Conservation (phyloP, 352 stramenopile genomes). For the Phytophthora uliginosa region DNA sequence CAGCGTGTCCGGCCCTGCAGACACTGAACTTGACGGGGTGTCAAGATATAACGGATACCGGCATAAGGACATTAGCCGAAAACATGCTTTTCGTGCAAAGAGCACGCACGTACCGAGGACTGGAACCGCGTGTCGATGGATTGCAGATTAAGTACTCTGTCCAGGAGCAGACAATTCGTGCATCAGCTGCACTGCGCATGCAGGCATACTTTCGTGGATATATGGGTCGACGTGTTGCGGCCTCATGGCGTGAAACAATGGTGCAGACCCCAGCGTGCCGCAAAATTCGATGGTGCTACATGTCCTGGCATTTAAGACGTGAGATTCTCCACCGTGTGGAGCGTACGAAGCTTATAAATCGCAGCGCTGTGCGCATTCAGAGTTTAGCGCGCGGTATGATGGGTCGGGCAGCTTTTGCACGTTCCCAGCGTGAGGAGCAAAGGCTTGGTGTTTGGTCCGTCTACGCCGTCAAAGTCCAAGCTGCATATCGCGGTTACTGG, state of each 20-base stretch:
- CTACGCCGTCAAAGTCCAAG: constrained; percentile 64
- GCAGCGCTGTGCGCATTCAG: constrained; percentile 66
- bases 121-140: constrained; percentile 65
- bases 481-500: constrained; percentile 70
- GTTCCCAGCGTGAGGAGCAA: constrained; percentile 40
- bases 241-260: constrained; percentile 63
- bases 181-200: constrained; percentile 77
- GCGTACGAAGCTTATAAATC: constrained; percentile 40
- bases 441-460: constrained; percentile 48
- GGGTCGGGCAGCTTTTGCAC: constrained; percentile 46
- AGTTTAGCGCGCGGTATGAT: constrained; percentile 60
- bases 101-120: constrained; percentile 60
- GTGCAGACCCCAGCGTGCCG: constrained; percentile 60
- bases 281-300: constrained; percentile 64
- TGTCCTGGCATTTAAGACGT: constrained; percentile 51
- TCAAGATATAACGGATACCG: constrained; percentile 81
- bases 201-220: constrained; percentile 76
- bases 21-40: constrained; percentile 81
- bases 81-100: constrained; percentile 79
- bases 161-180: constrained; percentile 78
- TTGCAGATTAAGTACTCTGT: constrained; percentile 76
- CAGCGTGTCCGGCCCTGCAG: constrained; percentile 64
- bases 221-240: constrained; percentile 55
- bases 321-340: constrained; percentile 50
- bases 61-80: constrained; percentile 69